Conservation (phyloP, 2,329 filamentous ascomycete genomes). For the Sporothrix globosa region DNA sequence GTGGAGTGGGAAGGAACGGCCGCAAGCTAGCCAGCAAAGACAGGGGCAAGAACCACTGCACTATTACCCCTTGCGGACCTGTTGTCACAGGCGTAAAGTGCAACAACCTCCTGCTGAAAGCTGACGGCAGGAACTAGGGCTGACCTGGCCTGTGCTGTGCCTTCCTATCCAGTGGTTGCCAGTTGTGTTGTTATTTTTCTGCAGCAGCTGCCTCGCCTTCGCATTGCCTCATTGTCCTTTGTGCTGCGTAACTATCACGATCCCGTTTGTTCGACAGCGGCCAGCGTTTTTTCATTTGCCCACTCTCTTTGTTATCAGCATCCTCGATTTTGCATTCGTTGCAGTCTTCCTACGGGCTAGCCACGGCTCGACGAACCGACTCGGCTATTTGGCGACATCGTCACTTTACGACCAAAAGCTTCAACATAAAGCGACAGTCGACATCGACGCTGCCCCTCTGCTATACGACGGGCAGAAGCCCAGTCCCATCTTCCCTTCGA, state of each 20-base stretch:
- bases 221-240: conserved; percentile 2
- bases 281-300: not conserved
- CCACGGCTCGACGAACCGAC: not conserved
- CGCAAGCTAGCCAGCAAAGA: not conserved
- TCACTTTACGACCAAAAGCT: conserved; percentile 10
- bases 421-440: not conserved
- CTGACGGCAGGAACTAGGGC: conserved; percentile 22
- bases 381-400: not conserved
- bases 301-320: not conserved
- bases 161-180: conserved; percentile 1
- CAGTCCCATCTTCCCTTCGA: not conserved
- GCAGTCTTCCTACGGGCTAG: not conserved
- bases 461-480: not conserved
- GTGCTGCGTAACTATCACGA: conserved; percentile 9
- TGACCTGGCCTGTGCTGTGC: conserved; percentile 16
- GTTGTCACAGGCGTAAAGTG: not conserved
- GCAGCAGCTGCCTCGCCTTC: conserved; percentile 5
- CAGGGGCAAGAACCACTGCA: conserved; percentile 2
- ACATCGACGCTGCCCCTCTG: not conserved
- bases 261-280: conserved; percentile 19
- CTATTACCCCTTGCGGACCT: not conserved
- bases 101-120: not conserved
- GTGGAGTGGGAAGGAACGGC: not conserved
- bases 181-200: conserved; percentile 26
- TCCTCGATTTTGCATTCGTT: too few species aligned